Percentiles rank a stretch among this genome's conserved stretches.
Evolutionary conservation across 306 rosid genomes (phyloP).

Genomic region (Vigna hirtella): DNA sequence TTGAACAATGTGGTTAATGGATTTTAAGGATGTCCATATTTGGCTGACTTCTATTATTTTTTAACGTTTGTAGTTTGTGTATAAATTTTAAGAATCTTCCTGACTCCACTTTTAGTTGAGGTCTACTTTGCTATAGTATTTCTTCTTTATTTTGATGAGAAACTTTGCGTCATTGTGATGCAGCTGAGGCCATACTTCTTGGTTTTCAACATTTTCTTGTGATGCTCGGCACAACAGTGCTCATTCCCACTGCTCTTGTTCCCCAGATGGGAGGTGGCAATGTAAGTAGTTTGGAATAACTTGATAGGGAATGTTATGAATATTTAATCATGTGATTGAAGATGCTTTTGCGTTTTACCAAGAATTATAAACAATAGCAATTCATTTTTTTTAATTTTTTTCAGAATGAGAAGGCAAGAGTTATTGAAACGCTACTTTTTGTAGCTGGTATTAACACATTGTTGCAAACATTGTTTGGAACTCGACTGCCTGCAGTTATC

Average conservation of each 20-base stretch:
- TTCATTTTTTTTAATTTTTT: background rate
- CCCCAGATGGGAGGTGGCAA: constrained; percentile 99
- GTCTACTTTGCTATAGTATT: constrained; percentile 15
- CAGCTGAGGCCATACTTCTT: constrained; percentile 99
- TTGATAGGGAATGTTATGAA: constrained; percentile 28
- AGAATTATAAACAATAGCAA: background rate
- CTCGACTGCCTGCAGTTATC: constrained; percentile 86
- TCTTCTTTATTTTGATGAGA: constrained; percentile 31
- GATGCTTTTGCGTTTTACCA: constrained; percentile 1
- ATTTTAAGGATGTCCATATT: constrained; percentile 19
- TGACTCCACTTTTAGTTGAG: background rate
- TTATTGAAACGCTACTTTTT: constrained; percentile 91
- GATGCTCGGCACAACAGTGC: constrained; percentile 97
- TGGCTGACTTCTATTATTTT: constrained; percentile 11
- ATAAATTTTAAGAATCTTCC: constrained; percentile 20
- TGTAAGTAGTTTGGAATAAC: constrained; percentile 58
- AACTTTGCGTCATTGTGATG: constrained; percentile 50
- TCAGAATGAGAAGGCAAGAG: constrained; percentile 93
- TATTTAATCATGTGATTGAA: constrained; percentile 15
- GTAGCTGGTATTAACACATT: constrained; percentile 97
- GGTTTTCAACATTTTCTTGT: constrained; percentile 99
- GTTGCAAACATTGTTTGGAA: constrained; percentile 83
- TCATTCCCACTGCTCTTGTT: constrained; percentile 94
- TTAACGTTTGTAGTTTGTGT: constrained; percentile 20
- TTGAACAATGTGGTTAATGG: background rate